phyloP scores from a whole-genome alignment of 768 basidiomycete genomes.

The Boletus reticulatus region DNA sequence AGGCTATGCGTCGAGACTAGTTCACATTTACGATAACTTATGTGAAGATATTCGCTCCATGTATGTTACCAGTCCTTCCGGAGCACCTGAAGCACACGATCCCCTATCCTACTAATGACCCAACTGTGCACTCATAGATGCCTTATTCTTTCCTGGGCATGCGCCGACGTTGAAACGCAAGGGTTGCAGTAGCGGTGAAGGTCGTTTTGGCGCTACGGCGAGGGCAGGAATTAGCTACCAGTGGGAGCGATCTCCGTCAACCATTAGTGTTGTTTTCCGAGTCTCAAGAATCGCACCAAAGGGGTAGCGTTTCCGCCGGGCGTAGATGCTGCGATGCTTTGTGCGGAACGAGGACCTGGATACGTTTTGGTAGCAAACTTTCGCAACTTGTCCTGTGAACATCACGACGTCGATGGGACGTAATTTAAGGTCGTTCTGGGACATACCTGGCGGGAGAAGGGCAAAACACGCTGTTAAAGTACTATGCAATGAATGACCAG shows the following conservation, averaged over 20 bases:
- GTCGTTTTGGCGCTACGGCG: constrained; percentile 76
- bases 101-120: constrained; percentile 63
- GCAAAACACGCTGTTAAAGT: constrained; percentile 85
- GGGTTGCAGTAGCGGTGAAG: constrained; percentile 90
- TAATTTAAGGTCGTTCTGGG: background rate
- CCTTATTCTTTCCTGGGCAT: constrained; percentile 86
- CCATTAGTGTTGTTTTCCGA: background rate
- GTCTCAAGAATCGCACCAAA: constrained; percentile 49
- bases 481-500: constrained; percentile 36
- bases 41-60: no score
- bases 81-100: background rate
- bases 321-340: constrained; percentile 73
- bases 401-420: background rate
- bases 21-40: no score
- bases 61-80: no score
- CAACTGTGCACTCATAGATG: constrained; percentile 74
- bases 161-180: constrained; percentile 85
- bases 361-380: constrained; percentile 80
- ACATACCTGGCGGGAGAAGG: constrained; percentile 76
- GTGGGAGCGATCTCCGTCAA: background rate
- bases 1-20: no score
- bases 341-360: constrained; percentile 86
- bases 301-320: constrained; percentile 79
- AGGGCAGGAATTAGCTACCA: constrained; percentile 86
- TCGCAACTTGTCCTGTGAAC: constrained; percentile 77